These are phyloP conservation scores for Anthracocystis walkeri DNA, from an alignment of 1,284 basidiomycete species.

Conservation along the genomic window DNA sequence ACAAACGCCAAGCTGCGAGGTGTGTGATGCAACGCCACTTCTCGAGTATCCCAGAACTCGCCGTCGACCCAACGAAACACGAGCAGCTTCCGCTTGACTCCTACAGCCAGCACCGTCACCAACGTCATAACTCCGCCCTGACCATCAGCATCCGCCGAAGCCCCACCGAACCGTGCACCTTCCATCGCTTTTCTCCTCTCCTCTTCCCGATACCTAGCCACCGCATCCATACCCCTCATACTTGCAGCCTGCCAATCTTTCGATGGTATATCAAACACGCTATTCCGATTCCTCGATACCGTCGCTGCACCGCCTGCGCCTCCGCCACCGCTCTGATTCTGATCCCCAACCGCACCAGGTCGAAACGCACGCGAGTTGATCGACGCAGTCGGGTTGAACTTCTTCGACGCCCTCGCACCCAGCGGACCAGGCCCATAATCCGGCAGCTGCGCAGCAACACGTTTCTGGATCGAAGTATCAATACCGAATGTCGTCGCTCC, in stretches of 20 bases:
- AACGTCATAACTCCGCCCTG: constrained; percentile 52
- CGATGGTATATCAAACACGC: constrained; percentile 33
- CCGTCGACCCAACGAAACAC: constrained; percentile 86
- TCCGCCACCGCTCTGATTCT: constrained; percentile 13
- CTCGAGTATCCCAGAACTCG: constrained; percentile 80
- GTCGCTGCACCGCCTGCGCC: constrained; percentile 13
- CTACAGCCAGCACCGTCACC: constrained; percentile 83
- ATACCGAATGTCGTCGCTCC: constrained; percentile 83
- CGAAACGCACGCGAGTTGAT: constrained; percentile 33
- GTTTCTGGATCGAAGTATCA: constrained; percentile 75
- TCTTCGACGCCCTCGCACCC: constrained; percentile 31
- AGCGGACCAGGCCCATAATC: constrained; percentile 51
- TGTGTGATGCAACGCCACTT: constrained; percentile 84
- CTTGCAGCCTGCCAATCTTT: constrained; percentile 52
- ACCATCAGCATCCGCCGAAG: constrained; percentile 34
- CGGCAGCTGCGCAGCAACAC: constrained; percentile 21
- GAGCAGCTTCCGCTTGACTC: constrained; percentile 85
- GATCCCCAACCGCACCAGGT: constrained; percentile 45
- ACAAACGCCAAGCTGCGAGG: constrained; percentile 81
- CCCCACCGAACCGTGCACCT: constrained; percentile 45
- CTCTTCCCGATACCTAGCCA: constrained; percentile 46
- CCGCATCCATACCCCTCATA: constrained; percentile 57
- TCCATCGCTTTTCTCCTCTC: constrained; percentile 49
- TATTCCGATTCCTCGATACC: constrained; percentile 30
- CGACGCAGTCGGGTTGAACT: constrained; percentile 21